Evolutionary conservation across 2,329 filamentous ascomycete genomes (phyloP), one percentile per base, ranked within the genome.

Genomic region (Alternaria angustiovoidea): DNA sequence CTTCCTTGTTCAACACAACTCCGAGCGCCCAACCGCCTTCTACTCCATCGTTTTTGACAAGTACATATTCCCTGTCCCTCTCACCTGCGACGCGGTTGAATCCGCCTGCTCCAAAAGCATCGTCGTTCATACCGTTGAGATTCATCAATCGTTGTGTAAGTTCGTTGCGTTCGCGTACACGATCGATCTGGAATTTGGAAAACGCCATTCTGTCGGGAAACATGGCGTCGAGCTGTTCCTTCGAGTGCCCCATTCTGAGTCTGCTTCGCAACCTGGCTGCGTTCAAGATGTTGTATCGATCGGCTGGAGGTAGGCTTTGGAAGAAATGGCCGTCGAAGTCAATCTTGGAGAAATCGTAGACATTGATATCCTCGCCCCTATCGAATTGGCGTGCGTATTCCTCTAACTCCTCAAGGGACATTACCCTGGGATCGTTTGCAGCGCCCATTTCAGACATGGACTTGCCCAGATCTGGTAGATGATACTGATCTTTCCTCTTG

Each of bases 131-230:
- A 36, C 94, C 94, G 69, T 94, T 93, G 70, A 99, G 87, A 69
- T 92, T 88, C 95, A 99, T 99, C 57, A 99, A 82, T 39, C 94
- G 86, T 75, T 99, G 95, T 0, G 96, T 99, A 30, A 99, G 85
- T 64, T 97, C 91, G 72, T 99, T 99, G 51, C 96, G 86, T 80
- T 99, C 94, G 67, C 86, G 88, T 11, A 98, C 96, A 59, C 95
- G 85, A 75, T 98, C 95, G 59, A 99, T 97, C 78, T 99, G 95
- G 73, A 99, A 99, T 62, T 86, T 90, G 1, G 94, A 97, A 74
- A 99, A 99, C 0, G 91, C 95, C 93, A 99, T 97, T 26, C 95
- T 88, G 76, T 99, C 91, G 0, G 95, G 94, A 75, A 99, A 99
- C 95, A 99, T 99, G 46, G 85, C 87, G 68, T 98, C 94, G 14